Evolutionary conservation across 345 rosid species (phyloP).

Genomic region (Barbarea vulgaris): DNA sequence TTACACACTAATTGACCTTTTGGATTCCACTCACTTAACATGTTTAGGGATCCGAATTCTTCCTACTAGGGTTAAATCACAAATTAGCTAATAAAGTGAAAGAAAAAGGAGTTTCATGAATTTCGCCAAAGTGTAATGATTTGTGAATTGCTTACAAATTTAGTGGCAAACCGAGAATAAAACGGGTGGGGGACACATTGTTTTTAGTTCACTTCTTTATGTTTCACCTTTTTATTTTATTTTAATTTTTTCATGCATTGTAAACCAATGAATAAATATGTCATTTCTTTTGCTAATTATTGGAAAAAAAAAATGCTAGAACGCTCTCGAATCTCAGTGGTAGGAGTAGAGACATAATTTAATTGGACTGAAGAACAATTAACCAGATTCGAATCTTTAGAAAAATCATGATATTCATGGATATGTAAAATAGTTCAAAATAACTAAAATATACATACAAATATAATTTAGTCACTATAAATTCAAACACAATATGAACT

Average conservation of each 20-base stretch:
- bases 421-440: too few species aligned
- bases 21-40: not conserved
- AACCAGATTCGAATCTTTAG: too few species aligned
- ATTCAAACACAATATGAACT: too few species aligned
- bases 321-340: too few species aligned
- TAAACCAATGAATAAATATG: not conserved
- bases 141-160: slow-evolving; percentile 1
- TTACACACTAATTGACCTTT: not conserved
- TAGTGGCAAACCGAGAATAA: slow-evolving; percentile 36
- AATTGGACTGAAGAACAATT: too few species aligned
- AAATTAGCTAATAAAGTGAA: not conserved
- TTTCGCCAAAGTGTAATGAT: slow-evolving; percentile 22
- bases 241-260: not conserved
- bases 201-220: not conserved
- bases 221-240: not conserved
- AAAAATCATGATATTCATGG: too few species aligned
- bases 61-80: not conserved
- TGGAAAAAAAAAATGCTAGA: not conserved
- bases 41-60: not conserved
- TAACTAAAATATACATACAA: too few species aligned
- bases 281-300: too few species aligned
- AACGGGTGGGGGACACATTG: slow-evolving; percentile 27
- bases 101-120: not conserved
- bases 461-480: too few species aligned
- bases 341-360: too few species aligned